Percentiles rank a stretch among this genome's conserved stretches.
phyloP scores from a whole-genome alignment of 129 eudicot genomes.

The Sambucus nigra region DNA sequence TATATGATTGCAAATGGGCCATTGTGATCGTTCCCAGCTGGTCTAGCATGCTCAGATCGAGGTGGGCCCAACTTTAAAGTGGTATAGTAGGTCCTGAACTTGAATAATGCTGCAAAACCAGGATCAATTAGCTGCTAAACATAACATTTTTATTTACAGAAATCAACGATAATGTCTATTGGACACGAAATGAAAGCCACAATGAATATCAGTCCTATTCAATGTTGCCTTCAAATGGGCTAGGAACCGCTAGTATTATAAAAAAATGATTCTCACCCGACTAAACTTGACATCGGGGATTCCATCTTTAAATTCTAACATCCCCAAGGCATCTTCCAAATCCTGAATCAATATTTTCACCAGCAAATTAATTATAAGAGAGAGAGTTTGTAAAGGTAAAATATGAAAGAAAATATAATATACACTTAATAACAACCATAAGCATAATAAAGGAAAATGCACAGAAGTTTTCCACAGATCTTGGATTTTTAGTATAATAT shows the following conservation, averaged over 20 bases:
- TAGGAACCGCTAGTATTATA: neutral
- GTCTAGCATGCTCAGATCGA: too few relatives aligned
- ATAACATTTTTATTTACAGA: neutral
- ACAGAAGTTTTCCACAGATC: neutral
- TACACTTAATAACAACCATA: slow-evolving; percentile 5
- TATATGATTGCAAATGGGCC: too few relatives aligned
- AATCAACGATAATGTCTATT: neutral
- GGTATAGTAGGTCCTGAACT: too few relatives aligned
- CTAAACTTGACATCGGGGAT: slow-evolving; percentile 89
- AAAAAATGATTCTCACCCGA: slow-evolving; percentile 45
- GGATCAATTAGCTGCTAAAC: neutral
- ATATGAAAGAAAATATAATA: slow-evolving; percentile 5
- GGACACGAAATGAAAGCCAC: too few relatives aligned
- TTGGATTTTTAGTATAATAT: slow-evolving; percentile 3
- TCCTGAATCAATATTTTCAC: slow-evolving; percentile 48
- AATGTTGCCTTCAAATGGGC: neutral
- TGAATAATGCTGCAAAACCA: neutral
- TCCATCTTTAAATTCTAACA: slow-evolving; percentile 60
- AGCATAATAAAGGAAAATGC: slow-evolving; percentile 13
- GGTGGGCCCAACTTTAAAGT: too few relatives aligned
- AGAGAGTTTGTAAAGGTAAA: neutral
- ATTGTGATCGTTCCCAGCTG: too few relatives aligned
- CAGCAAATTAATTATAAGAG: slow-evolving; percentile 11
- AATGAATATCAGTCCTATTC: neutral
- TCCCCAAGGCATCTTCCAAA: slow-evolving; percentile 71